Base-by-base conservation (phyloP, 306 rosid species). In the Dalbergia cultrata region DNA sequence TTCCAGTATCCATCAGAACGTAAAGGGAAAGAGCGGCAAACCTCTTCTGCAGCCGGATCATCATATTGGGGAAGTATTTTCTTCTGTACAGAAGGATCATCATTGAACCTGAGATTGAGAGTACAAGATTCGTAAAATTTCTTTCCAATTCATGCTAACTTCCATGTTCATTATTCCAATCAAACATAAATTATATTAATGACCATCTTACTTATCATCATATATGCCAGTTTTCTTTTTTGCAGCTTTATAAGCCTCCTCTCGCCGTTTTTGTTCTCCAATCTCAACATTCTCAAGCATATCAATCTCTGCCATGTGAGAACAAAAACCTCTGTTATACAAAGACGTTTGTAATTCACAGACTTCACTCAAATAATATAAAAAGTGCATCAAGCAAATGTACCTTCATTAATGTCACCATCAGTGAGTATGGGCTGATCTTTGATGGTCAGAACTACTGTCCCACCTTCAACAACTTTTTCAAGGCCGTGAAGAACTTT, bases 401-500 rank as follows among this genome's bases (percentile, higher is more conserved):
- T 86, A 95, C 97, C 98, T 90, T 89, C 91, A 85, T 95, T 95
- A 81, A 95, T 10, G 78, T 88, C 94, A 70, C 98, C 98, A 74
- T 83, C 93, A 76, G 98, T 94, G 37, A 93, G 94, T 82, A 95
- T 75, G 21, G 81, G 92, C 86, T 92, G 98, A 92, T 93, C 99
- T 86, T 88, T 95, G 78, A 95, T 95, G 5, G 99, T 95, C 79
- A 95, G 83, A 81, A 95, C 98, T 80, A 95, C 97, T 13, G 97
- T 93, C 41, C 97, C 98, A 1, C 99, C 99, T 85, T 92, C 97
- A 65, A 91, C 85, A 78, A 93, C 98, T 93, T 92, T 95, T 80
- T 95, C 98, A 67, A 95, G 53, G 72, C 98, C 99, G 83, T 93
- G 97, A 79, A 95, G 97, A 79, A 93, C 98, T 93, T 95, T 95